These are phyloP conservation scores for Cyclospora cayetanensis DNA, from an alignment of 169 alveolate genomes.

Conservation along the genomic window DNA sequence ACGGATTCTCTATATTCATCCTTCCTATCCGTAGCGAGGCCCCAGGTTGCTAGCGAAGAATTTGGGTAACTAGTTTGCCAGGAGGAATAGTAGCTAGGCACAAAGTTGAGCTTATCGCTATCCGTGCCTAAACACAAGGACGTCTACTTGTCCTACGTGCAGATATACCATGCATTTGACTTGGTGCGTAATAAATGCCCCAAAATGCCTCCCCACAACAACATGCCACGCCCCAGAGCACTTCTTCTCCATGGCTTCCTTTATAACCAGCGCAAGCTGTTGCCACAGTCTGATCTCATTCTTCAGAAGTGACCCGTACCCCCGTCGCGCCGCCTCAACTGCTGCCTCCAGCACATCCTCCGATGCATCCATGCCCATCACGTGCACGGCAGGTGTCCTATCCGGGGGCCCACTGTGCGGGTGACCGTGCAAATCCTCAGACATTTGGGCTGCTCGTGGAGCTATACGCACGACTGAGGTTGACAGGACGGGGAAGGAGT, in stretches of 20 bases:
- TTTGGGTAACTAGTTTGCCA: too few species aligned
- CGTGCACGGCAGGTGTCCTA: not conserved
- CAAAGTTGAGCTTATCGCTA: too few species aligned
- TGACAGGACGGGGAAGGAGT: too few species aligned
- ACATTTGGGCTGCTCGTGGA: too few species aligned
- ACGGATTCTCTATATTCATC: too few species aligned
- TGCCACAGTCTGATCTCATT: constrained; percentile 62
- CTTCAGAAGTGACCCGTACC: constrained; percentile 73
- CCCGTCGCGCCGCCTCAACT: constrained; percentile 77
- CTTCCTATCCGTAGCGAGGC: too few species aligned
- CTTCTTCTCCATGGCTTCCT: constrained; percentile 80
- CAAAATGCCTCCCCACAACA: constrained; percentile 83
- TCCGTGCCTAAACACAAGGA: constrained; percentile 79
- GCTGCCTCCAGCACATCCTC: constrained; percentile 80
- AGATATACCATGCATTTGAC: constrained; percentile 81
- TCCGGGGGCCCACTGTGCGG: too few species aligned
- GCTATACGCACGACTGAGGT: too few species aligned
- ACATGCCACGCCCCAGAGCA: constrained; percentile 86
- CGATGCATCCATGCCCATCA: constrained; percentile 60
- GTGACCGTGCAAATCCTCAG: too few species aligned
- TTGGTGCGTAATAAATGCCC: constrained; percentile 87
- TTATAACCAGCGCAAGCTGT: constrained; percentile 81
- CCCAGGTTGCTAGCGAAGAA: too few species aligned
- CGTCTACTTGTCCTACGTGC: constrained; percentile 77
- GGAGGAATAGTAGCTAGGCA: too few species aligned